These are phyloP conservation scores for Kodamaea laetipori DNA, from an alignment of 805 yeast genomes.

Conservation along the genomic window DNA sequence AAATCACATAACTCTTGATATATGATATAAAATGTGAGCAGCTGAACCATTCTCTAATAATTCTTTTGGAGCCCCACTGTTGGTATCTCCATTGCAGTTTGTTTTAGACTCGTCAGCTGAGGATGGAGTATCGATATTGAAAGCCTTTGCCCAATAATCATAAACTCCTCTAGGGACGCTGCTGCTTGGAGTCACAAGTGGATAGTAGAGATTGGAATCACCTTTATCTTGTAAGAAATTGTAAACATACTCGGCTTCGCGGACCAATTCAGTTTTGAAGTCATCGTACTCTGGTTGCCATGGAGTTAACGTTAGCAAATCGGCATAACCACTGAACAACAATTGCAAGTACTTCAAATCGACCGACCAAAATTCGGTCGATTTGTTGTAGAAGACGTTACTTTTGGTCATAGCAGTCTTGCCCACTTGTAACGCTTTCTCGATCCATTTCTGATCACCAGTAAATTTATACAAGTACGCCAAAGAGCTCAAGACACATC, in stretches of 20 bases:
- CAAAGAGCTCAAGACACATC: slow-evolving; percentile 26
- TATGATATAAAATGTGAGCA: slow-evolving; percentile 19
- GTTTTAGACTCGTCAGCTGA: slow-evolving; percentile 1
- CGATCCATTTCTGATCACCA: slow-evolving; percentile 16
- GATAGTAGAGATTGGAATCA: slow-evolving; percentile 17
- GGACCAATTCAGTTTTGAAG: slow-evolving; percentile 16
- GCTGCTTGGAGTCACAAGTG: slow-evolving; percentile 12
- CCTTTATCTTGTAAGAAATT: slow-evolving; percentile 18
- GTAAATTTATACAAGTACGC: slow-evolving; percentile 21
- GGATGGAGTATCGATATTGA: background rate
- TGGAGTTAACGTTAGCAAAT: slow-evolving; percentile 16
- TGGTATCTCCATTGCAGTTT: slow-evolving; percentile 14
- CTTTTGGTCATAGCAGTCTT: slow-evolving; percentile 18
- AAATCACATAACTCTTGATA: slow-evolving; percentile 10
- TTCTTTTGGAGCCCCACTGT: slow-evolving; percentile 13
- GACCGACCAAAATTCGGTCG: slow-evolving; percentile 25
- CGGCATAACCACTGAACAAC: slow-evolving; percentile 26
- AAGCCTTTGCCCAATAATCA: slow-evolving; percentile 7
- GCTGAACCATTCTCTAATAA: slow-evolving; percentile 22
- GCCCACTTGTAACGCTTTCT: slow-evolving; percentile 21
- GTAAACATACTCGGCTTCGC: slow-evolving; percentile 19
- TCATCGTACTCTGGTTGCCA: slow-evolving; percentile 6
- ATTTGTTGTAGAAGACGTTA: slow-evolving; percentile 19
- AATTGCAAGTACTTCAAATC: slow-evolving; percentile 25
- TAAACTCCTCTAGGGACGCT: background rate